These are phyloP conservation scores for Globisporangium emineosum DNA, from an alignment of 352 stramenopile species.

Conservation along the genomic window DNA sequence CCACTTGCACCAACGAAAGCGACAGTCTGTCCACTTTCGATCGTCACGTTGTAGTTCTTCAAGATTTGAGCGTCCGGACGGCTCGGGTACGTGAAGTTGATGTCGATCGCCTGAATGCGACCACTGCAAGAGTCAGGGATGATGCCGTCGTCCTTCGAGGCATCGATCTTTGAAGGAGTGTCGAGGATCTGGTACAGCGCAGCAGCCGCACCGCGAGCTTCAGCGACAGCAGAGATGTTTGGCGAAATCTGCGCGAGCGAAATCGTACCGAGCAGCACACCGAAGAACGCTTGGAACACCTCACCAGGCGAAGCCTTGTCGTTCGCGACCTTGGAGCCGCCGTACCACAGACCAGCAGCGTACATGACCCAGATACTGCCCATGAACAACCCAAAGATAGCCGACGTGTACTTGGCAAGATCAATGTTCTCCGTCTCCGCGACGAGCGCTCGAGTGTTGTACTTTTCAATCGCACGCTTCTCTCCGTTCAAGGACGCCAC, in stretches of 20 bases:
- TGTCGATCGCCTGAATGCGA: slow-evolving; percentile 35
- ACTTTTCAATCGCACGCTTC: slow-evolving; percentile 37
- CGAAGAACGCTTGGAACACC: slow-evolving; percentile 44
- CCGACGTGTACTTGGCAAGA: slow-evolving; percentile 19
- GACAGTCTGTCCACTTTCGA: slow-evolving; percentile 26
- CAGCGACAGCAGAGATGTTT: slow-evolving; percentile 32
- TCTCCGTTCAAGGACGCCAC: slow-evolving; percentile 44
- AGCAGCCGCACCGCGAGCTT: slow-evolving; percentile 33
- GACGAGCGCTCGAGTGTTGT: slow-evolving; percentile 16
- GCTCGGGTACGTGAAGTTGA: slow-evolving; percentile 70
- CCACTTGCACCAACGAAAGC: slow-evolving; percentile 32
- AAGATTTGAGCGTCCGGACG: slow-evolving; percentile 35
- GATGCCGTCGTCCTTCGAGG: slow-evolving; percentile 25
- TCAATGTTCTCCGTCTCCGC: slow-evolving; percentile 33
- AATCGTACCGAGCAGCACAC: slow-evolving; percentile 34
- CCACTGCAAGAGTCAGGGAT: slow-evolving; percentile 27
- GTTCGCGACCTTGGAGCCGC: slow-evolving; percentile 33
- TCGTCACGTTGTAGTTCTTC: slow-evolving; percentile 28
- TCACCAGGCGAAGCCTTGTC: slow-evolving; percentile 25
- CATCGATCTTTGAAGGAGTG: slow-evolving; percentile 42
- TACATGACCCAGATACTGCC: slow-evolving; percentile 47
- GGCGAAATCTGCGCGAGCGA: slow-evolving; percentile 42
- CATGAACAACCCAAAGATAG: slow-evolving; percentile 32
- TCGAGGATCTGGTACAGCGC: slow-evolving; percentile 51
- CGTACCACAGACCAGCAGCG: slow-evolving; percentile 46